A percentile compares a stretch with the other conserved stretches of the same genome.
These are phyloP conservation scores for Linum usitatissimum DNA, from an alignment of 345 rosid genomes.

Conservation along the genomic window DNA sequence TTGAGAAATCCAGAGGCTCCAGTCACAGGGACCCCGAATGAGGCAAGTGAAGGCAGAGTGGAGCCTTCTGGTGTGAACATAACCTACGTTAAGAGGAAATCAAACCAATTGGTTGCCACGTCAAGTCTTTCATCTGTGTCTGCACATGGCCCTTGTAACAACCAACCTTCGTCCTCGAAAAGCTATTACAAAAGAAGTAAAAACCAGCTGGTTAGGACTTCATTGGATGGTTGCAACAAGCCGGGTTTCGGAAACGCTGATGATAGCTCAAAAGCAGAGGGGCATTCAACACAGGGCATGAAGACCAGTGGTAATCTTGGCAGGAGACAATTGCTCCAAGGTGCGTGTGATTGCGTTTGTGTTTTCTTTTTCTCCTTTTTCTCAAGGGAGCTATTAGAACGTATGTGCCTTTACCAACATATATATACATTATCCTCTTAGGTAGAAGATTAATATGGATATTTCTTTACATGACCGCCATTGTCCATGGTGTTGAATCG, in stretches of 20 bases:
- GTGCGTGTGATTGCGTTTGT: slow-evolving; percentile 22
- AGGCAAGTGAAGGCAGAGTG: slow-evolving; percentile 25
- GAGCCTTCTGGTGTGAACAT: slow-evolving; percentile 31
- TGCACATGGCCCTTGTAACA: slow-evolving; percentile 24
- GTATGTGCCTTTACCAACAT: too few species aligned
- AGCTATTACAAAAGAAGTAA: slow-evolving; percentile 70
- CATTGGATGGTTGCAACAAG: slow-evolving; percentile 31
- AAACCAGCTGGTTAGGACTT: slow-evolving; percentile 75
- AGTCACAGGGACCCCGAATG: slow-evolving; percentile 29
- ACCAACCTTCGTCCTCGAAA: slow-evolving; percentile 34
- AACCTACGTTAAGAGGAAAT: slow-evolving; percentile 62
- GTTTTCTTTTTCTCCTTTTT: too few species aligned
- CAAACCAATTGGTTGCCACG: slow-evolving; percentile 79
- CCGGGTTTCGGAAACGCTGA: slow-evolving; percentile 23
- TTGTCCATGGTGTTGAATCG: neutral
- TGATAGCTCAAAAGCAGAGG: slow-evolving; percentile 27
- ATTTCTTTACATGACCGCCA: neutral
- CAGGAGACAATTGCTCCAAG: slow-evolving; percentile 36
- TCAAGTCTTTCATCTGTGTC: slow-evolving; percentile 27
- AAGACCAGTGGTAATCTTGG: slow-evolving; percentile 30
- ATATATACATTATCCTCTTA: neutral
- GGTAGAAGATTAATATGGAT: neutral
- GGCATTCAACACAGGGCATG: slow-evolving; percentile 25
- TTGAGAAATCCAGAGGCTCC: slow-evolving; percentile 27
- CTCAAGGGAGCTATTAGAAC: neutral